Conservation (phyloP, 2,329 filamentous ascomycete genomes). For the Penicillium sp. region DNA sequence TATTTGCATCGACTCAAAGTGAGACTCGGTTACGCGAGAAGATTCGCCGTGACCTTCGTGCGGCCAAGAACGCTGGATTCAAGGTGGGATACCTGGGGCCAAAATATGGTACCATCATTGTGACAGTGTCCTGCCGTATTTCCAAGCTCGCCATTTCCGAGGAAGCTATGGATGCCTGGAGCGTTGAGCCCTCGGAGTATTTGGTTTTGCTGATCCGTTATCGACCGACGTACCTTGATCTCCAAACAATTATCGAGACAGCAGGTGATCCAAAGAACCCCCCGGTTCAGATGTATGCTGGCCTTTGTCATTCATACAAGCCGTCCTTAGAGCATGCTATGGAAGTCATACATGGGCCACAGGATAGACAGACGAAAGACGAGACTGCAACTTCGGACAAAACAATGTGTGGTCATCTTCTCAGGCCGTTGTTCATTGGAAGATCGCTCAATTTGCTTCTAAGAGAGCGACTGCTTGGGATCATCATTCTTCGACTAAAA, state of each 20-base stretch:
- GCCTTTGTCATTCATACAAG: slow-evolving; percentile 70
- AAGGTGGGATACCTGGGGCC: slow-evolving; percentile 62
- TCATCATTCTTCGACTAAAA: slow-evolving; percentile 59
- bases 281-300: slow-evolving; percentile 61
- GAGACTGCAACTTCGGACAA: not conserved
- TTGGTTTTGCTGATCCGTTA: slow-evolving; percentile 70
- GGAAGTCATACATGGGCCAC: slow-evolving; percentile 44
- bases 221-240: slow-evolving; percentile 56
- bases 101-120: slow-evolving; percentile 49
- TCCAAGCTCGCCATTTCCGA: slow-evolving; percentile 69
- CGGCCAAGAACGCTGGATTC: slow-evolving; percentile 64
- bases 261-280: slow-evolving; percentile 35
- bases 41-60: slow-evolving; percentile 60
- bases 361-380: not conserved
- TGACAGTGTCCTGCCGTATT: slow-evolving; percentile 68
- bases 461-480: slow-evolving; percentile 59
- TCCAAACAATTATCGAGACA: slow-evolving; percentile 52
- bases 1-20: not conserved
- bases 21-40: slow-evolving; percentile 21
- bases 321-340: slow-evolving; percentile 58
- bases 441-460: slow-evolving; percentile 67
- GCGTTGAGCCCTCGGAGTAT: slow-evolving; percentile 64
- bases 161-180: slow-evolving; percentile 75
- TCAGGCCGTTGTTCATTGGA: slow-evolving; percentile 64
- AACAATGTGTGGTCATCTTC: slow-evolving; percentile 31